Evolutionary conservation across 176 grass and related monocot species (phyloP), one percentile per base, ranked within the genome.

Genomic region (Carex pumila): DNA sequence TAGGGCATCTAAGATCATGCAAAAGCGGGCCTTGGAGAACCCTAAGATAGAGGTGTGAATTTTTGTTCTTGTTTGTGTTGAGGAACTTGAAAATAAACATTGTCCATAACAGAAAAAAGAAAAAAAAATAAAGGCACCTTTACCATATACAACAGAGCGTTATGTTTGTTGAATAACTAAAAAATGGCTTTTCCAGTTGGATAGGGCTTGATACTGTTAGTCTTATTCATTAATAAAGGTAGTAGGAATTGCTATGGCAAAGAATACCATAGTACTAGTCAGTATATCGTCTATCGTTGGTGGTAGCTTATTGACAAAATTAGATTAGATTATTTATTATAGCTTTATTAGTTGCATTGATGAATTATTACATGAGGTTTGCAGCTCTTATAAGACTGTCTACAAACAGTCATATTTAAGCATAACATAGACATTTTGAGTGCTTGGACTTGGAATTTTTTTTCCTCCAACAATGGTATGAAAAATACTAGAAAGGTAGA

Each of bases 1-100:
- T 89, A 85, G 93, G 9, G 97, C 97, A 25, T 99, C 96, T 80
- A 99, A 94, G 87, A 98, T 98, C 84, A 99, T 99, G 96, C 96
- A 99, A 89, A 92, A 86, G 8, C 87, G 93, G 86, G 91, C 91
- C 0, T 86, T 99, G 17, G 68, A 64, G 0, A 99, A 99, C 68
- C 96, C 96, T 3, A 95, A 95, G 87, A 99, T 99, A 80, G 81
- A 83, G 47, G 81, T 78, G 25, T 21, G 6, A 34, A 57, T 57
- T 78, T 1, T 78, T 34, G 10, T 78, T 53, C 52, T 56, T 32
- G 52, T 55, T 78, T 78, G 50, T 78, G 29, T 77, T 29, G 14
- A 41, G 7, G 36, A 34, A 18, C 57, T 78, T 78, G 5, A 10
- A 55, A 31, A 31, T 17, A 17, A 56, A 34, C 9, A 57, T 25